phyloP scores from a whole-genome alignment of 805 yeast species.

The Candida caryicola region DNA sequence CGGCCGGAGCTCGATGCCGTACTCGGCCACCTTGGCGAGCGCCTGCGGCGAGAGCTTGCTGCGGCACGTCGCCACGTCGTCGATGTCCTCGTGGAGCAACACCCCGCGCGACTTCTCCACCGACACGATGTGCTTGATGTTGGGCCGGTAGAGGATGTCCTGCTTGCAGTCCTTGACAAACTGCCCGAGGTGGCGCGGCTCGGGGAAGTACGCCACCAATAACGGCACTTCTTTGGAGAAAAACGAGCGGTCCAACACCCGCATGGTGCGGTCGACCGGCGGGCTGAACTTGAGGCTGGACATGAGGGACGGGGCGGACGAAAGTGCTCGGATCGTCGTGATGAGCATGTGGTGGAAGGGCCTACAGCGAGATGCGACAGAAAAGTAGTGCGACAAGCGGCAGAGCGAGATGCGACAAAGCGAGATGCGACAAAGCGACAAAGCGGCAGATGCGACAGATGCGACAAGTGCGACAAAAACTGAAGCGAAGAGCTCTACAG shows the following conservation, averaged over 20 bases:
- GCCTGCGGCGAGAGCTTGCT: constrained; percentile 42
- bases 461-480: too few species aligned
- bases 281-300: constrained; percentile 50
- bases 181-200: constrained; percentile 57
- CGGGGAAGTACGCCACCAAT: constrained; percentile 66
- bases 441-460: too few species aligned
- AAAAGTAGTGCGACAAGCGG: too few species aligned
- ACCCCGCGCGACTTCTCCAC: constrained; percentile 48
- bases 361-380: too few species aligned
- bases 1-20: constrained; percentile 46
- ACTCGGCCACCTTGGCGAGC: constrained; percentile 43
- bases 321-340: too few species aligned
- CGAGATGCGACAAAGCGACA: too few species aligned
- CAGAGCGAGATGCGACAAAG: not conserved
- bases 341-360: too few species aligned
- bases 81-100: constrained; percentile 54
- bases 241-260: constrained; percentile 58
- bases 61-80: constrained; percentile 30
- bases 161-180: constrained; percentile 57
- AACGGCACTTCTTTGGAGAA: constrained; percentile 59
- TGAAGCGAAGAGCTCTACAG: too few species aligned
- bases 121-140: constrained; percentile 63
- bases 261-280: constrained; percentile 68
- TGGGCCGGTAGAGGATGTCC: constrained; percentile 69
- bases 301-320: too few species aligned